These are phyloP conservation scores for Paracoccidioides brasiliensis DNA, from an alignment of 2,329 filamentous ascomycete species.

Conservation along the genomic window DNA sequence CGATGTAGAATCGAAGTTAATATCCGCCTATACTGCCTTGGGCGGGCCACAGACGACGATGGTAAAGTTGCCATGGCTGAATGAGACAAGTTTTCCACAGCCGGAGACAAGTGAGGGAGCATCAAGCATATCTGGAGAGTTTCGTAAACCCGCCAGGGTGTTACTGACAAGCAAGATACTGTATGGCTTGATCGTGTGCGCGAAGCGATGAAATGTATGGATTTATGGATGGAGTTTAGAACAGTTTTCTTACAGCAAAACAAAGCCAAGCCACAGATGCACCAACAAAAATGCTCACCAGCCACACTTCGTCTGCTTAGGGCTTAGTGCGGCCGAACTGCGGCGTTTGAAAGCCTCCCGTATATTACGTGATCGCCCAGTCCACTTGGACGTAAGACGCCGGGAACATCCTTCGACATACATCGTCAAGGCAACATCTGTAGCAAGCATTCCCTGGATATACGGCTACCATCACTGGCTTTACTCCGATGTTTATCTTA, in stretches of 20 bases:
- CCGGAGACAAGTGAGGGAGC: neutral
- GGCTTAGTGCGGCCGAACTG: neutral
- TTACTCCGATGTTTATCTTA: no score
- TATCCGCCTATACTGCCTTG: slow-evolving; percentile 65
- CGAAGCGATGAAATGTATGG: neutral
- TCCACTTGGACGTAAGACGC: neutral
- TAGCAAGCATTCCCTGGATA: neutral
- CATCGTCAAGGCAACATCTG: neutral
- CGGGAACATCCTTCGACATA: neutral
- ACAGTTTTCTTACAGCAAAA: slow-evolving; percentile 16
- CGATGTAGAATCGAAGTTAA: slow-evolving; percentile 78
- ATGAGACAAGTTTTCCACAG: neutral
- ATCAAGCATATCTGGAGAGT: neutral
- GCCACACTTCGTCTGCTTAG: slow-evolving; percentile 8
- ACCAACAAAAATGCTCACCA: slow-evolving; percentile 16
- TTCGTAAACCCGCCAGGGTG: neutral
- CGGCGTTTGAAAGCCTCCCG: neutral
- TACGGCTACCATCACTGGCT: neutral
- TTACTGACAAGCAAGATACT: neutral
- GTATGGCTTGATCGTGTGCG: neutral
- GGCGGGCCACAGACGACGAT: slow-evolving; percentile 15
- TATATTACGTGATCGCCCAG: neutral
- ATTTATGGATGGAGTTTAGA: neutral
- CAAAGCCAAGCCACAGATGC: slow-evolving; percentile 14
- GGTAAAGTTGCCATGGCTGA: slow-evolving; percentile 21